Evolutionary conservation across 2,329 filamentous ascomycete genomes (phyloP).

Genomic region (Xylaria sp.): DNA sequence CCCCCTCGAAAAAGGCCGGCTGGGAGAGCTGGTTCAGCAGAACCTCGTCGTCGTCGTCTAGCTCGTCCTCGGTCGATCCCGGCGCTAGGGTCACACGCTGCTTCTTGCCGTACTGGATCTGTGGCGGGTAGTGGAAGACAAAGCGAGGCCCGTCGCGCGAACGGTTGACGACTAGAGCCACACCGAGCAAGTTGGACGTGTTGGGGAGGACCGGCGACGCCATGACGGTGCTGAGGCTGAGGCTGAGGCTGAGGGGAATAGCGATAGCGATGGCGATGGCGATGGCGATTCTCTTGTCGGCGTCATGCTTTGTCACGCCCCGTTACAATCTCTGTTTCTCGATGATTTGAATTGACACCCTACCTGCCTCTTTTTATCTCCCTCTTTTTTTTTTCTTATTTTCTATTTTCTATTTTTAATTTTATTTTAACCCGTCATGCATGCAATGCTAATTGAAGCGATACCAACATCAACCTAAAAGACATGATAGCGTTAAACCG

Average conservation of each 20-base stretch:
- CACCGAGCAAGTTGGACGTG: slow-evolving; percentile 70
- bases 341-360: background rate
- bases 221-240: slow-evolving; percentile 50
- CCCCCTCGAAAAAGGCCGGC: slow-evolving; percentile 48
- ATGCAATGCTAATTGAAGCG: too few relatives aligned
- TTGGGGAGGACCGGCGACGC: slow-evolving; percentile 62
- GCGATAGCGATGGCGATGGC: background rate
- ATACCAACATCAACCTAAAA: too few relatives aligned
- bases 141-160: slow-evolving; percentile 83
- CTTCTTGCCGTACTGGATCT: slow-evolving; percentile 58
- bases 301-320: background rate
- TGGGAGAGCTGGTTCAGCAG: slow-evolving; percentile 60
- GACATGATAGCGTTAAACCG: too few relatives aligned
- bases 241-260: background rate
- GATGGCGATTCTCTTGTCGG: background rate
- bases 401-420: too few relatives aligned
- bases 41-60: slow-evolving; percentile 59
- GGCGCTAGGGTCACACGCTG: slow-evolving; percentile 43
- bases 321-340: too few relatives aligned
- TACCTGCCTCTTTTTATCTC: background rate
- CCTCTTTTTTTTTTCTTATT: background rate
- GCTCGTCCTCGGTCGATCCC: slow-evolving; percentile 44
- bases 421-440: too few relatives aligned
- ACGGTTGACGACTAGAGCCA: slow-evolving; percentile 78
- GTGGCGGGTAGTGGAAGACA: slow-evolving; percentile 89